Percentiles rank a stretch among this genome's conserved stretches.
These are phyloP conservation scores for Ramichloridium luteum DNA, from an alignment of 2,329 filamentous ascomycete species.

Conservation along the genomic window DNA sequence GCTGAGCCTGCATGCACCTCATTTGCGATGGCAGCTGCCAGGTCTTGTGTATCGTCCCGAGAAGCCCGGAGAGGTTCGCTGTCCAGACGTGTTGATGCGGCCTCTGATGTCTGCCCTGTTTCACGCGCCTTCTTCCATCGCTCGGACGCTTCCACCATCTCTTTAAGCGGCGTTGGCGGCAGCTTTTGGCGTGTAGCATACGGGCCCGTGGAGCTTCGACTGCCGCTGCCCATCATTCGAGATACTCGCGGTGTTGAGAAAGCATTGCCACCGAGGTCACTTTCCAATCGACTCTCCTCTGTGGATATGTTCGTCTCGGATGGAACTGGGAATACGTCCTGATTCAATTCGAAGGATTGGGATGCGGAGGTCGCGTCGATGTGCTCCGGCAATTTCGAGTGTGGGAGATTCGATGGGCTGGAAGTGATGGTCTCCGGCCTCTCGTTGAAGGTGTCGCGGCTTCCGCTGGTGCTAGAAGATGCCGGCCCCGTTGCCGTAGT, in stretches of 20 bases:
- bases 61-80: no score
- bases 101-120: conserved; percentile 4
- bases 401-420: conserved; percentile 35
- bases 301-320: no score
- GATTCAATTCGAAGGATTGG: no score
- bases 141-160: conserved; percentile 23
- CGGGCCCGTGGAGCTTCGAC: conserved; percentile 26
- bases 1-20: conserved; percentile 13
- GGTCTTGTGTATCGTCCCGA: conserved; percentile 28
- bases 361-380: conserved; percentile 37
- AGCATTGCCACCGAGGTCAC: conserved; percentile 48
- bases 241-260: conserved; percentile 51
- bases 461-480: no score
- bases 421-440: conserved; percentile 36
- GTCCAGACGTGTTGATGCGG: background rate
- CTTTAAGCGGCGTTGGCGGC: conserved; percentile 21
- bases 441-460: conserved; percentile 45
- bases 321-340: conserved; percentile 38
- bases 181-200: conserved; percentile 20
- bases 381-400: conserved; percentile 43
- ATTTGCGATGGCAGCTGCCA: conserved; percentile 27
- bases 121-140: conserved; percentile 13
- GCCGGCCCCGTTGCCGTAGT: no score
- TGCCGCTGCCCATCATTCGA: conserved; percentile 35
- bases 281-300: no score